A percentile compares a stretch with the other conserved stretches of the same genome.
Evolutionary conservation across 1,284 basidiomycete species (phyloP).

Genomic region (Leccinum cinnamomeum): DNA sequence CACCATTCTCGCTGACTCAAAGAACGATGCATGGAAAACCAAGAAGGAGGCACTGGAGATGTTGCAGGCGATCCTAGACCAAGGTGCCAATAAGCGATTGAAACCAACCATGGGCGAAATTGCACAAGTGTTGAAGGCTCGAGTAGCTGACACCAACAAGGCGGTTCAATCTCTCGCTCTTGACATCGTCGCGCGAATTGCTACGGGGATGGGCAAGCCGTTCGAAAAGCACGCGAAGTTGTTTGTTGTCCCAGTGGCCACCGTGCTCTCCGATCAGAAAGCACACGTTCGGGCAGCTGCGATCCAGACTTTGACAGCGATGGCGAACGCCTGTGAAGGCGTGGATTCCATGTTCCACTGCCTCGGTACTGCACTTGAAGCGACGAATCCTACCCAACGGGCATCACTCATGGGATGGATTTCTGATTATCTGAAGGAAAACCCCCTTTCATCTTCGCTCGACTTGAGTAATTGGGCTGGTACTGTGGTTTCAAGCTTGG

Average conservation of each 20-base stretch:
- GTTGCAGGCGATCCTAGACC: conserved; percentile 82
- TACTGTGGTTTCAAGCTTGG: conserved; percentile 79
- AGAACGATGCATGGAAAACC: conserved; percentile 95
- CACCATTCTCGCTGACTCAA: conserved; percentile 77
- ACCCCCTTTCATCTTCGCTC: conserved; percentile 53
- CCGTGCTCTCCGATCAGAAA: conserved; percentile 93
- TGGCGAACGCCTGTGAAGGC: conserved; percentile 83
- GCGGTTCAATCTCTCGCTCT: conserved; percentile 89
- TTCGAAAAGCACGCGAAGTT: conserved; percentile 89
- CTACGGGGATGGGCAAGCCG: conserved; percentile 90
- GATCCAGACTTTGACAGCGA: conserved; percentile 76
- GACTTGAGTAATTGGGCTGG: conserved; percentile 77
- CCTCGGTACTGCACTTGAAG: conserved; percentile 80
- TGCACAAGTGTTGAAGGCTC: conserved; percentile 82
- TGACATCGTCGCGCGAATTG: conserved; percentile 88
- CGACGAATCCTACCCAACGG: conserved; percentile 86
- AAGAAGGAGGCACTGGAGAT: conserved; percentile 95
- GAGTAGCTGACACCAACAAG: conserved; percentile 93
- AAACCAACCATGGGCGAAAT: conserved; percentile 95
- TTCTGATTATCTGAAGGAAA: conserved; percentile 74
- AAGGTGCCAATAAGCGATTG: conserved; percentile 88
- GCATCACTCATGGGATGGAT: conserved; percentile 87
- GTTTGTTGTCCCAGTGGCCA: conserved; percentile 77
- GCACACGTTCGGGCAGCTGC: conserved; percentile 82
- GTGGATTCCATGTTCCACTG: conserved; percentile 81